Conservation (phyloP, 2,329 filamentous ascomycete species). For the Colletotrichum abscissum region DNA sequence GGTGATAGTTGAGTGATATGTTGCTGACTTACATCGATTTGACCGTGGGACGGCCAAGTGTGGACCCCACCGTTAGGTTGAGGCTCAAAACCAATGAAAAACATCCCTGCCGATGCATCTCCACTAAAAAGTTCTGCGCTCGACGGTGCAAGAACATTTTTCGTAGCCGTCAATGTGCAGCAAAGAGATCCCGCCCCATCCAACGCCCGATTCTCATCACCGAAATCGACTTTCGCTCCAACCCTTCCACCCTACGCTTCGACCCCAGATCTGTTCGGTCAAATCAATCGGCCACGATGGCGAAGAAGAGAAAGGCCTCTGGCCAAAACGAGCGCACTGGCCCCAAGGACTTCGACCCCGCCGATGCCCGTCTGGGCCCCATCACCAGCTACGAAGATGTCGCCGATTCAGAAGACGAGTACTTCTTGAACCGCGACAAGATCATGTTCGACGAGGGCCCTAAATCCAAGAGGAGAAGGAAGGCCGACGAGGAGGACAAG, state of each 20-base stretch:
- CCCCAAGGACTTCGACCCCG: constrained; percentile 65
- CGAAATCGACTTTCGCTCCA: not conserved
- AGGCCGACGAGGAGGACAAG: constrained; percentile 73
- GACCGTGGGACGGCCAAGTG: not conserved
- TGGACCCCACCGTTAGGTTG: constrained; percentile 11
- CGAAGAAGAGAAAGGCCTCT: constrained; percentile 77
- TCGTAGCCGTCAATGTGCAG: not conserved
- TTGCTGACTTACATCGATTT: not conserved
- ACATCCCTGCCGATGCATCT: not conserved
- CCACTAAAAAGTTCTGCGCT: constrained; percentile 38
- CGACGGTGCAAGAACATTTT: constrained; percentile 30
- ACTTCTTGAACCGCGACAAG: constrained; percentile 87
- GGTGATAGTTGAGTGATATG: not conserved
- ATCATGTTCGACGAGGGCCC: constrained; percentile 87
- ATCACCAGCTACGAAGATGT: constrained; percentile 82
- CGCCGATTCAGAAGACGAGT: constrained; percentile 94
- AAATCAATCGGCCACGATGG: constrained; percentile 57
- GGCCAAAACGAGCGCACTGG: constrained; percentile 58
- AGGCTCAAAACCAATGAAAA: not conserved
- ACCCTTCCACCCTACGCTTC: not conserved
- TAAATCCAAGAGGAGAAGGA: constrained; percentile 80
- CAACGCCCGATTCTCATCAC: not conserved
- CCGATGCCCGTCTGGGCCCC: constrained; percentile 71
- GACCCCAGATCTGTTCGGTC: not conserved
- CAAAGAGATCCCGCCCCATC: constrained; percentile 3